Evolutionary conservation across 2,329 filamentous ascomycete genomes (phyloP).

Genomic region (Stagonosporopsis rhizophila): DNA sequence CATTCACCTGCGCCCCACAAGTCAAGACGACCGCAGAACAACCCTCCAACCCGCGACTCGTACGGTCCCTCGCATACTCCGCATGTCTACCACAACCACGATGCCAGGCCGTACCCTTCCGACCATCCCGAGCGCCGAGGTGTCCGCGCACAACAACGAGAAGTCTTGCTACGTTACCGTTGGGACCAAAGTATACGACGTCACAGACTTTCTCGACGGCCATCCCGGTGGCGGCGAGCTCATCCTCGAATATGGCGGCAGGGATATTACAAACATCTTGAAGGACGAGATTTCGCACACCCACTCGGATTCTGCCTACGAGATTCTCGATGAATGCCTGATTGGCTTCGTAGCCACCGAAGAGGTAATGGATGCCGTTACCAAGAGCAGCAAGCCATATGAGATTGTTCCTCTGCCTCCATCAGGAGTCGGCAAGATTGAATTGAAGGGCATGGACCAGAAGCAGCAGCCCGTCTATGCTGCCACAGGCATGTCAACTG

Average conservation of each 20-base stretch:
- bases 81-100: conserved; percentile 51
- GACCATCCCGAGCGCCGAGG: conserved; percentile 79
- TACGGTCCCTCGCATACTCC: not conserved
- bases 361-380: conserved; percentile 60
- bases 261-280: conserved; percentile 83
- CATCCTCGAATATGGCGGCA: conserved; percentile 87
- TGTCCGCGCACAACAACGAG: conserved; percentile 78
- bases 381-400: conserved; percentile 56
- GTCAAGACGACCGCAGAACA: no score
- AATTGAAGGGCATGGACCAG: conserved; percentile 56
- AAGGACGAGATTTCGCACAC: conserved; percentile 81
- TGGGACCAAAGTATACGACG: conserved; percentile 89
- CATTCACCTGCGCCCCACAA: conserved; percentile 3
- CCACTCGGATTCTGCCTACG: conserved; percentile 94
- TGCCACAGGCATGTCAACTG: conserved; percentile 85
- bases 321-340: conserved; percentile 86
- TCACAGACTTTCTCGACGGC: conserved; percentile 87
- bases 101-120: conserved; percentile 87
- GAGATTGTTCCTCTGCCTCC: conserved; percentile 63
- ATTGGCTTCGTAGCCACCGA: conserved; percentile 79
- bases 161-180: conserved; percentile 94
- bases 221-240: conserved; percentile 91
- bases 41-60: not conserved
- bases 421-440: conserved; percentile 55
- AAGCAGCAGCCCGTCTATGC: conserved; percentile 60